Evolutionary conservation across 1,284 basidiomycete species (phyloP).

Genomic region (Lentinus polychrous): DNA sequence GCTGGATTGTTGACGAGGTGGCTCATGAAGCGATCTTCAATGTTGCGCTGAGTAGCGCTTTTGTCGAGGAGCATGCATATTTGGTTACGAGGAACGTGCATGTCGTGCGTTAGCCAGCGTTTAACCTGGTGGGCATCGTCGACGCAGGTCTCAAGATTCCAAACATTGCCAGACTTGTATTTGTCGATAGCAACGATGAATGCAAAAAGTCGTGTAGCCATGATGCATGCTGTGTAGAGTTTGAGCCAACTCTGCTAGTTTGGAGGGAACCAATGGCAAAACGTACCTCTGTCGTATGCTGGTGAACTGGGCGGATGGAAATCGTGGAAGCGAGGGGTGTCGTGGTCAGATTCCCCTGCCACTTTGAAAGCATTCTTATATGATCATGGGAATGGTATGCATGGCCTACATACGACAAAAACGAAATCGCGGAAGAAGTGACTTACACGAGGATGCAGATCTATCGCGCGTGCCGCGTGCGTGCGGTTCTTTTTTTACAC

Average conservation of each 20-base stretch:
- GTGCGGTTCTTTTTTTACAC: too few species aligned
- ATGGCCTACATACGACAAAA: too few species aligned
- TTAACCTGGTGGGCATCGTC: conserved; percentile 52
- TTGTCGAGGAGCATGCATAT: conserved; percentile 48
- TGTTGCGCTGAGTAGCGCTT: conserved; percentile 50
- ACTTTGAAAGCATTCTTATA: background rate
- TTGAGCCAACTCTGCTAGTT: too few species aligned
- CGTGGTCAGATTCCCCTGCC: too few species aligned
- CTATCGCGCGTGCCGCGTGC: too few species aligned
- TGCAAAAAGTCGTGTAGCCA: conserved; percentile 48
- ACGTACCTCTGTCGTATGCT: too few species aligned
- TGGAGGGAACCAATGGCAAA: too few species aligned
- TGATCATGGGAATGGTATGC: background rate
- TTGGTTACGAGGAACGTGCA: conserved; percentile 52
- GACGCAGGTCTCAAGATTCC: conserved; percentile 56
- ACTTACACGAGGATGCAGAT: too few species aligned
- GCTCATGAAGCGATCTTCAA: conserved; percentile 50
- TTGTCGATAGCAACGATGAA: conserved; percentile 58
- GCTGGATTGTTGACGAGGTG: conserved; percentile 53
- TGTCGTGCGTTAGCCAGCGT: conserved; percentile 46
- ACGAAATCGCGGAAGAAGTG: too few species aligned
- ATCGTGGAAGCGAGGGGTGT: too few species aligned
- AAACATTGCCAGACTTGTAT: conserved; percentile 56
- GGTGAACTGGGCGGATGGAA: too few species aligned
- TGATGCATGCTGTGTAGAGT: conserved; percentile 14